These are phyloP conservation scores for Canariomyces notabilis DNA, from an alignment of 2,329 filamentous ascomycete genomes.

Conservation along the genomic window DNA sequence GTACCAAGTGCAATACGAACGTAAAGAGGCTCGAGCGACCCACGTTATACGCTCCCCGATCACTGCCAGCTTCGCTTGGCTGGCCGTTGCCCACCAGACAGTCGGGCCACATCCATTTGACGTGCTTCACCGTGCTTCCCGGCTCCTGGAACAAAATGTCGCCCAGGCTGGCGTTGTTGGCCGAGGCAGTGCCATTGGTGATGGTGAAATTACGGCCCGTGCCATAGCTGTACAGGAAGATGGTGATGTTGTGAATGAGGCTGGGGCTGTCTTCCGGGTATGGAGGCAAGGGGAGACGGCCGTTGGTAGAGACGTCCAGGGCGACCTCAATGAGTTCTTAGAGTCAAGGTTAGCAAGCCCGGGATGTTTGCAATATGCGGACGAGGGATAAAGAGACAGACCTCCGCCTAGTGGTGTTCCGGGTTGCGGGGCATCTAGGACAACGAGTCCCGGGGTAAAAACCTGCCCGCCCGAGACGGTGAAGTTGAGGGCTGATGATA, in stretches of 20 bases:
- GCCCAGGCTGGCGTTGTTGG: constrained; percentile 50
- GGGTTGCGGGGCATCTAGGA: constrained; percentile 62
- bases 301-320: constrained; percentile 62
- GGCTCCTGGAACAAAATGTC: constrained; percentile 60
- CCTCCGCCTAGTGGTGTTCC: constrained; percentile 59
- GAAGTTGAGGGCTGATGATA: constrained; percentile 41
- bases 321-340: constrained; percentile 57
- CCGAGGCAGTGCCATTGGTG: constrained; percentile 51
- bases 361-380: background rate
- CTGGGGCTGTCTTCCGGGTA: constrained; percentile 50
- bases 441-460: constrained; percentile 62
- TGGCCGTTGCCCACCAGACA: constrained; percentile 60
- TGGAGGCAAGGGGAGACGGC: constrained; percentile 55
- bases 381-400: constrained; percentile 32
- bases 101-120: constrained; percentile 67
- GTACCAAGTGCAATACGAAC: too few species aligned
- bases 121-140: constrained; percentile 66
- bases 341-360: constrained; percentile 12
- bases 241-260: constrained; percentile 57
- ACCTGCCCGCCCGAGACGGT: constrained; percentile 61
- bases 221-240: constrained; percentile 62
- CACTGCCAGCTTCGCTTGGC: constrained; percentile 40
- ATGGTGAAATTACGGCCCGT: constrained; percentile 61
- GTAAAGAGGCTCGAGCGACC: constrained; percentile 17
- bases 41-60: constrained; percentile 60